These are phyloP conservation scores for Leccinum obscurum DNA, from an alignment of 768 basidiomycete genomes.

Conservation along the genomic window DNA sequence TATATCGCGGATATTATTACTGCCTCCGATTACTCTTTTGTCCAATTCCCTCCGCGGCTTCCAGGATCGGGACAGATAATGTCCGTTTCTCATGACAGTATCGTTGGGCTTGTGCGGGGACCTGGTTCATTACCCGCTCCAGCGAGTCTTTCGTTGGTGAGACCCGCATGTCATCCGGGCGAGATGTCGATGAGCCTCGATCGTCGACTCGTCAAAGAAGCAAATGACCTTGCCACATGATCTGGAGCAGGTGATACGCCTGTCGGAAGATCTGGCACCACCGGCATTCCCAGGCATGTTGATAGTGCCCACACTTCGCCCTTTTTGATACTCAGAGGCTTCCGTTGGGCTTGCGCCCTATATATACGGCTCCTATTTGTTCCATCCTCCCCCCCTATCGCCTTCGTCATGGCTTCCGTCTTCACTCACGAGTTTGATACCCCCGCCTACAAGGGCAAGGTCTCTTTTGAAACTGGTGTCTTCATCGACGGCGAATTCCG, in stretches of 20 bases:
- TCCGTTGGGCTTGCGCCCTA: not conserved
- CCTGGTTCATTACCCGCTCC: not conserved
- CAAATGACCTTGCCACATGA: too few species aligned
- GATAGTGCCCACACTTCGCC: not conserved
- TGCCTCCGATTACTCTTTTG: not conserved
- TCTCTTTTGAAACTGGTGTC: conserved; percentile 59
- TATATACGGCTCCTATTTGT: not conserved
- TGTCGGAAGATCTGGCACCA: not conserved
- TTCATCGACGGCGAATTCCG: conserved; percentile 73
- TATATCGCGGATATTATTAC: not conserved
- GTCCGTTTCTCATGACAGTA: too few species aligned
- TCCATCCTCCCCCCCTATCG: not conserved
- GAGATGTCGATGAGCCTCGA: too few species aligned
- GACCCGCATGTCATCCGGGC: too few species aligned
- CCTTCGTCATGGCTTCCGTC: conserved; percentile 40
- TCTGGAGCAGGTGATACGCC: too few species aligned
- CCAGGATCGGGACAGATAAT: not conserved
- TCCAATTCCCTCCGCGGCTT: not conserved
- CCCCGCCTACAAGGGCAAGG: conserved; percentile 56
- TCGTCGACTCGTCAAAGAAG: too few species aligned
- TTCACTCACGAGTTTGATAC: conserved; percentile 55
- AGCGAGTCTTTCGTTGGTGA: too few species aligned
- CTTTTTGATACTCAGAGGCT: not conserved
- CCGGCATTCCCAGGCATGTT: not conserved
- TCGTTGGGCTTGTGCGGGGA: too few species aligned